Conservation (phyloP, 495 filamentous ascomycete genomes). For the Apiosordaria backusii region DNA sequence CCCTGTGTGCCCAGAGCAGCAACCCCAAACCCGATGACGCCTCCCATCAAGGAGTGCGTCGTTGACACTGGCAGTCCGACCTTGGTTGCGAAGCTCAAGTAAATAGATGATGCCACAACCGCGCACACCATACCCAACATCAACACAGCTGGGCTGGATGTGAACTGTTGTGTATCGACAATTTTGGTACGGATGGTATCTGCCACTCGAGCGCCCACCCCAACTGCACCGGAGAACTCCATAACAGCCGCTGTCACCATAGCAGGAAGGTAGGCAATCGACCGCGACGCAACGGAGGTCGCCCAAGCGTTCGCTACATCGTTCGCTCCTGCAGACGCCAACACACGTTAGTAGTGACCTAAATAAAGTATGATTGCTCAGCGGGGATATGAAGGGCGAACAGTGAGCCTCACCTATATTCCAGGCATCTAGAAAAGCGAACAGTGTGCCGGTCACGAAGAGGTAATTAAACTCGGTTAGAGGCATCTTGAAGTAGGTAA, state of each 20-base stretch:
- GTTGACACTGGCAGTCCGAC: slow-evolving; percentile 59
- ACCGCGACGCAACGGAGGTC: slow-evolving; percentile 65
- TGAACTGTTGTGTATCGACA: slow-evolving; percentile 50
- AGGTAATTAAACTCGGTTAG: slow-evolving; percentile 60
- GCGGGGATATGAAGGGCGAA: no score
- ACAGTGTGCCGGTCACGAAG: slow-evolving; percentile 67
- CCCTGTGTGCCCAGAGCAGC: slow-evolving; percentile 47
- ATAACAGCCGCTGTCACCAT: slow-evolving; percentile 63
- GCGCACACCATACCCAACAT: slow-evolving; percentile 66
- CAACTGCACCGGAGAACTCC: slow-evolving; percentile 64
- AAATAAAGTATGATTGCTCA: no score
- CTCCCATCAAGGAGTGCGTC: slow-evolving; percentile 62
- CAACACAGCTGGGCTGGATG: slow-evolving; percentile 45
- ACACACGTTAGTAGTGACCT: no score
- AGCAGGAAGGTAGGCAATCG: slow-evolving; percentile 60
- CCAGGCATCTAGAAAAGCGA: slow-evolving; percentile 66
- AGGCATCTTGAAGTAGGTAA: no score
- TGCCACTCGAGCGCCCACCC: slow-evolving; percentile 60
- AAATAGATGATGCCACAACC: slow-evolving; percentile 55
- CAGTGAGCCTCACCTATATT: slow-evolving; percentile 59
- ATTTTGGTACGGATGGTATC: slow-evolving; percentile 66
- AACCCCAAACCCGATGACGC: slow-evolving; percentile 61
- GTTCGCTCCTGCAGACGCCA: slow-evolving; percentile 47
- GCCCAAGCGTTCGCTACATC: slow-evolving; percentile 78
- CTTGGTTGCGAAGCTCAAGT: slow-evolving; percentile 49